phyloP scores from a whole-genome alignment of 306 rosid genomes.

The Rosa rugosa region DNA sequence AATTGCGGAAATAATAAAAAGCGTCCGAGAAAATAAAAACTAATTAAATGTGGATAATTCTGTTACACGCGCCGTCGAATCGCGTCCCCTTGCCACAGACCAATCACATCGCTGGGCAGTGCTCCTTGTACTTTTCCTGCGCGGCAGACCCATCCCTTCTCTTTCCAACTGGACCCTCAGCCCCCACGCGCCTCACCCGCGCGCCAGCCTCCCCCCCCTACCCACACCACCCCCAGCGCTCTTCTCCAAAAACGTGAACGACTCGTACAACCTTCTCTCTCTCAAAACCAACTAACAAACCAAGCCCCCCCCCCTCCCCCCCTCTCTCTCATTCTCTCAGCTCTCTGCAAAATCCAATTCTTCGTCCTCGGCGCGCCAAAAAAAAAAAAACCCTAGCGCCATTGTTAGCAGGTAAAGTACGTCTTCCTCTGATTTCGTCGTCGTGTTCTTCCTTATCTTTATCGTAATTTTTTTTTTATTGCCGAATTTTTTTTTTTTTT shows the following conservation, averaged over 20 bases:
- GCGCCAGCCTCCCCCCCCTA: conserved; percentile 3
- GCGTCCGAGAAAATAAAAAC: background rate
- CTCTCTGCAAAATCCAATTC: conserved; percentile 36
- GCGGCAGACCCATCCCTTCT: conserved; percentile 36
- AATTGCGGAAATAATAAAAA: conserved; percentile 10
- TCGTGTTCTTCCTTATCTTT: conserved; percentile 24
- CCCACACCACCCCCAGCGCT: background rate
- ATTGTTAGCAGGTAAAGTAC: background rate
- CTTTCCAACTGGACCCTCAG: background rate
- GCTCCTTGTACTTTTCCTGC: conserved; percentile 42
- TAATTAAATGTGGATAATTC: background rate
- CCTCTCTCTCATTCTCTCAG: conserved; percentile 38
- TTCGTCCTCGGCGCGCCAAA: conserved; percentile 34
- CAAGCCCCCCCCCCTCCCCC: conserved; percentile 30
- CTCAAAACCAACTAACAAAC: conserved; percentile 45
- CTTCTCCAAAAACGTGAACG: conserved; percentile 41
- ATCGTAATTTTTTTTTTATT: conserved; percentile 6
- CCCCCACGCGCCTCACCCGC: conserved; percentile 27
- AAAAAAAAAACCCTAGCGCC: conserved; percentile 30
- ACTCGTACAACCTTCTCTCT: conserved; percentile 44
- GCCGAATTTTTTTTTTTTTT: conserved; percentile 5
- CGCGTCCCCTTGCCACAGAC: background rate
- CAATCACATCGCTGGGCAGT: conserved; percentile 29
- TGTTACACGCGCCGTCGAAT: conserved; percentile 31
- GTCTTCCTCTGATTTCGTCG: conserved; percentile 25